These are phyloP conservation scores for Cladosporium colombiae DNA, from an alignment of 2,329 filamentous ascomycete species.

Conservation along the genomic window DNA sequence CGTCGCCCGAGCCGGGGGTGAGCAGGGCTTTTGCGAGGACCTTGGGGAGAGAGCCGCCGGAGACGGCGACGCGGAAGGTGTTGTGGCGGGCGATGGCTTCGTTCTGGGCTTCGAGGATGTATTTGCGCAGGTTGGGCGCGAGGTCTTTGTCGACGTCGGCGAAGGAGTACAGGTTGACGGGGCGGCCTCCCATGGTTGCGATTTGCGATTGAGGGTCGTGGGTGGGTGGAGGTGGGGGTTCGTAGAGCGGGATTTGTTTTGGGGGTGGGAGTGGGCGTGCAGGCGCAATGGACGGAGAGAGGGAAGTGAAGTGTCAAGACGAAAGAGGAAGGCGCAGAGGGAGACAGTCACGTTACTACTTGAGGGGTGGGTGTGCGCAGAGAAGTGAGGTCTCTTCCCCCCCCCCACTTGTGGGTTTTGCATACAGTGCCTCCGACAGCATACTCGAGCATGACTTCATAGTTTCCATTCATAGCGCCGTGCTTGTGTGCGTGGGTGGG, in stretches of 20 bases:
- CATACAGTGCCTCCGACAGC: neutral
- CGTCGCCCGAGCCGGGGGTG: slow-evolving; percentile 47
- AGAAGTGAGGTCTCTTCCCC: slow-evolving; percentile 1
- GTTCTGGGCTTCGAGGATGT: slow-evolving; percentile 79
- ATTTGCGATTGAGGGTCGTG: neutral
- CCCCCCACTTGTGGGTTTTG: slow-evolving; percentile 9
- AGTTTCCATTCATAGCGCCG: neutral
- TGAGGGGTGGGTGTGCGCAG: slow-evolving; percentile 1
- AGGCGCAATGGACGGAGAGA: neutral
- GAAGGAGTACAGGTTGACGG: slow-evolving; percentile 76
- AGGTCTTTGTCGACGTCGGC: slow-evolving; percentile 68
- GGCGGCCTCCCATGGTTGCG: slow-evolving; percentile 37
- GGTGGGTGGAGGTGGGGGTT: neutral
- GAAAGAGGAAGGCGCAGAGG: slow-evolving; percentile 7
- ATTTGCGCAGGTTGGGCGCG: slow-evolving; percentile 74
- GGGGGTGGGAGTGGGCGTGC: neutral
- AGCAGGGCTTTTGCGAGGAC: slow-evolving; percentile 84
- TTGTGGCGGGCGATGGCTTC: slow-evolving; percentile 77
- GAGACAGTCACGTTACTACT: slow-evolving; percentile 16
- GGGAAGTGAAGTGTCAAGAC: slow-evolving; percentile 9
- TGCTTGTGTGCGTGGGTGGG: neutral
- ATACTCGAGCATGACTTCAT: slow-evolving; percentile 15
- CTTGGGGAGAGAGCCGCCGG: slow-evolving; percentile 88
- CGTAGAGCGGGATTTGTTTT: neutral
- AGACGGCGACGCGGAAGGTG: slow-evolving; percentile 88